Percentiles rank a stretch among this genome's conserved stretches.
Evolutionary conservation across 2,329 filamentous ascomycete genomes (phyloP).

Genomic region (Talaromyces funiculosus): DNA sequence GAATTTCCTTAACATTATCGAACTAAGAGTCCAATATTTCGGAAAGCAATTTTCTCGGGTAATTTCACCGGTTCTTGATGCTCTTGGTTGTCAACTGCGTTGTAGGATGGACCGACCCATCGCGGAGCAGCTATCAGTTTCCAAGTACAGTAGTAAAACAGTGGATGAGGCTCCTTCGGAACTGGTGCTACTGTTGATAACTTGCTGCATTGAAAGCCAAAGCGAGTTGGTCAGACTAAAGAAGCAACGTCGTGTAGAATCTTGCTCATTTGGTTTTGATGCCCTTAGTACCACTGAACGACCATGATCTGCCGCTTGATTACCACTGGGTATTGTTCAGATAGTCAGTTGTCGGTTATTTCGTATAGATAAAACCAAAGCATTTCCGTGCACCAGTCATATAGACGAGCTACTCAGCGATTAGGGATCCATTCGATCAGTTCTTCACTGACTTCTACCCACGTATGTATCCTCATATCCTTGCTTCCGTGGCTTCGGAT

Average conservation of each 20-base stretch:
- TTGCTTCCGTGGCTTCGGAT: not conserved
- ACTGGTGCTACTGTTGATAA: not conserved
- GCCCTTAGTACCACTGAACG: not conserved
- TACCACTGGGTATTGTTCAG: too few species aligned
- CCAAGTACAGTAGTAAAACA: not conserved
- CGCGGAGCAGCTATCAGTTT: not conserved
- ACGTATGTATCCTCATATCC: not conserved
- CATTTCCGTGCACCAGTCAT: not conserved
- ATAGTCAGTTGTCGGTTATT: too few species aligned
- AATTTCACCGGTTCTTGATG: not conserved
- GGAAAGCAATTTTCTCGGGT: not conserved
- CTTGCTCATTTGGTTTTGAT: not conserved
- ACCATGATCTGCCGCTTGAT: not conserved
- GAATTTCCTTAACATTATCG: not conserved
- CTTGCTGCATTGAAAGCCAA: not conserved
- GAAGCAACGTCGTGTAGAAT: not conserved
- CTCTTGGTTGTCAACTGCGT: not conserved
- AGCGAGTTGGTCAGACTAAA: not conserved
- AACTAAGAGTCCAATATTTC: not conserved
- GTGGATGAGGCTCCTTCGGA: not conserved
- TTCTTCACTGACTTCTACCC: not conserved
- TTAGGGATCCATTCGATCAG: not conserved
- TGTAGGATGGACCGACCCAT: too few species aligned
- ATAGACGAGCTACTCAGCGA: not conserved
- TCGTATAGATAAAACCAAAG: not conserved